Evolutionary conservation across 768 basidiomycete species (phyloP).

Genomic region (Hygrophoropsis aurantiaca): DNA sequence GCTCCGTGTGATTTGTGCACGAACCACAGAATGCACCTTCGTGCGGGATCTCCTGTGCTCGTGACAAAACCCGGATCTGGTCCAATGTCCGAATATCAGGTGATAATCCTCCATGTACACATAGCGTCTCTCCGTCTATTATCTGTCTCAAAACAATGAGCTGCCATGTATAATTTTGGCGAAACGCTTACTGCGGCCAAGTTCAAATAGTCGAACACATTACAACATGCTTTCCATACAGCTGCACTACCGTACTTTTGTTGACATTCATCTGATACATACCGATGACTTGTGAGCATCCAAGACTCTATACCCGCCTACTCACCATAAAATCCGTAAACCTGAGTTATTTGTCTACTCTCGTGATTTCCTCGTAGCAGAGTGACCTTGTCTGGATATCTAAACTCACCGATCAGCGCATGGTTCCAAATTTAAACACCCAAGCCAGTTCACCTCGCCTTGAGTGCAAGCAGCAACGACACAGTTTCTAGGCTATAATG

Average conservation of each 20-base stretch:
- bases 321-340: conserved; percentile 97
- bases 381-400: conserved; percentile 92
- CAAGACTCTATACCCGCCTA: not conserved
- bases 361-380: conserved; percentile 95
- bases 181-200: conserved; percentile 75
- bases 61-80: conserved; percentile 87
- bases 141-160: conserved; percentile 56
- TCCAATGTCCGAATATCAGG: conserved; percentile 95
- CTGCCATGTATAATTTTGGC: not conserved
- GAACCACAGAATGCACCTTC: conserved; percentile 96
- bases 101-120: conserved; percentile 94
- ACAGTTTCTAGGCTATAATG: conserved; percentile 97
- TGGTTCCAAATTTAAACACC: not conserved
- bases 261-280: conserved; percentile 82
- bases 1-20: conserved; percentile 17
- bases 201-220: conserved; percentile 93
- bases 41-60: conserved; percentile 98
- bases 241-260: conserved; percentile 95
- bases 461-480: conserved; percentile 82
- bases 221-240: conserved; percentile 97
- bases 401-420: conserved; percentile 29
- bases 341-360: conserved; percentile 96
- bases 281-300: not conserved
- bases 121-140: conserved; percentile 88
- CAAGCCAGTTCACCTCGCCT: conserved; percentile 64